These are phyloP conservation scores for Aspergillus sclerotialis DNA, from an alignment of 2,329 filamentous ascomycete species.

Conservation along the genomic window DNA sequence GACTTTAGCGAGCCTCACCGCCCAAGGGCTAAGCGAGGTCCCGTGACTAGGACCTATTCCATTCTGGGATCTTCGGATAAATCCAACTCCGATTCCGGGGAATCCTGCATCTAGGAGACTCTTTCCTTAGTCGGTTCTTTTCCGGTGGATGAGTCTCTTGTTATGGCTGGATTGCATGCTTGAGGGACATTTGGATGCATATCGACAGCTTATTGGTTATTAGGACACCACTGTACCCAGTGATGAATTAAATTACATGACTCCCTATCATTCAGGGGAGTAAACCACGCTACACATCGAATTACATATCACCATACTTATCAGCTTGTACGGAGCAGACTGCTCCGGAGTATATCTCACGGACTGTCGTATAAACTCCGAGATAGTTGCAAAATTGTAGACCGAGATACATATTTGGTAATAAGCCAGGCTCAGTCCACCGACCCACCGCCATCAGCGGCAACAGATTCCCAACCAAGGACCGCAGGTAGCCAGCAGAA, in stretches of 20 bases:
- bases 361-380: background rate
- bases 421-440: conserved; percentile 11
- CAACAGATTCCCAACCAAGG: conserved; percentile 12
- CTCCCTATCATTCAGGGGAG: no score
- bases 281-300: no score
- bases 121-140: background rate
- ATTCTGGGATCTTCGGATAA: conserved; percentile 6
- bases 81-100: conserved; percentile 6
- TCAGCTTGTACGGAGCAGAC: background rate
- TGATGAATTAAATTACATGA: no score
- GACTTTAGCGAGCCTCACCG: conserved; percentile 27
- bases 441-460: conserved; percentile 20
- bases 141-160: conserved; percentile 5
- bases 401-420: conserved; percentile 29
- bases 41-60: conserved; percentile 21
- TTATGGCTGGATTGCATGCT: no score
- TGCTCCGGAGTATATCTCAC: background rate
- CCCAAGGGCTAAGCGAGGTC: conserved; percentile 29
- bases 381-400: conserved; percentile 12
- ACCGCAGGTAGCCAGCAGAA: no score
- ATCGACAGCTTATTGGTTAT: no score
- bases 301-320: no score
- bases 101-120: background rate
- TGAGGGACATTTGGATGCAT: no score
- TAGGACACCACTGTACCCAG: no score